Base-by-base conservation (phyloP, 1,139 yeast genomes). In the Nakaseomyces nivariensis region DNA sequence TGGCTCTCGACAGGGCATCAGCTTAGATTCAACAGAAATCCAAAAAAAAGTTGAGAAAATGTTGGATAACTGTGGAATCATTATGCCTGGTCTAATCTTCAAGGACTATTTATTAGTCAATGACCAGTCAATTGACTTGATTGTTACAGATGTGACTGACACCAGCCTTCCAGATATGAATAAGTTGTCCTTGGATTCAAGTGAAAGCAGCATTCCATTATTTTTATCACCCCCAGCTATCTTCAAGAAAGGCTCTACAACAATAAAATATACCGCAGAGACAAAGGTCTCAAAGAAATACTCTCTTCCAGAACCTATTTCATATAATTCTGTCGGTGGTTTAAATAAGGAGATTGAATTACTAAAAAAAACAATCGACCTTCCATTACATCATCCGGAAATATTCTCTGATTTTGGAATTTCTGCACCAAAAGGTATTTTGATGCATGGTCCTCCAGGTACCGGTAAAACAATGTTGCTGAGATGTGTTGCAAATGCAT, bases 401-500 rank as follows among this genome's bases (percentile, higher is more conserved):
- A 69, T 88, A 37, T 92, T 89, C 59, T 74, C 82, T 7, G 81
- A 86, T 50, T 94, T 90, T 70, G 90, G 92, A n/a, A 85, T 90
- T 44, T 75, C 82, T 8, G 94, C 96, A 9, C 97, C 97, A 2
- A 74, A 96, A 51, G 98, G 98, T 4, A 75, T 94, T 13, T 69
- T 92, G 34, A 70, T 92, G 4, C 95, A 90, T 68, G 99, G 99
- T 0, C 96, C 97, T 1, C 95, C 97, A 1, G 99, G 99, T 1
- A 90, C 97, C 0, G 99, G 99, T 49, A 92, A 92, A 65, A 87
- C 97, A 0, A 80, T 90, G 88, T 73, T 92, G 13, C 71, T 94
- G 44, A 75, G 87, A 50, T 85, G 96, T 36, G 82, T 92, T 10
- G 95, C 96, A 0, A 72, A 76, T 51, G 85, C 82, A 49, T 65